Base-by-base conservation (phyloP, 2,329 filamentous ascomycete species). In the Podosphaera aphanis region DNA sequence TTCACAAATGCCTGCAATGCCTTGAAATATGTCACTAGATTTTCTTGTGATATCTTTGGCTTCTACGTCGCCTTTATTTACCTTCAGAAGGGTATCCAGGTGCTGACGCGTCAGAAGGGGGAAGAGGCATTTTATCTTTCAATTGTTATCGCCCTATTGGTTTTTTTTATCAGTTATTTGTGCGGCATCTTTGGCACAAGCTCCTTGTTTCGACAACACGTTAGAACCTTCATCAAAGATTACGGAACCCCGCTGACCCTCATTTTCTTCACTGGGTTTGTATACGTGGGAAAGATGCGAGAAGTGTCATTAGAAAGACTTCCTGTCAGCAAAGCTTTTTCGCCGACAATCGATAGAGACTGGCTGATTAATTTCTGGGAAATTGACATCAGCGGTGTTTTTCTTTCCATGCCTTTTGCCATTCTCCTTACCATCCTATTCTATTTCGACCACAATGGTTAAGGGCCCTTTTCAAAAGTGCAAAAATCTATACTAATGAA, bases 61-160 rank as follows among this genome's bases (percentile, higher is more conserved):
- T 92, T 93, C 64, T 93, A 93, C 59, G 84, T 93, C 42, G 84
- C 84, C 47, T 85, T 82, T 58, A 88, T 93, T 61, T 93, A 93
- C 59, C 68, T 93, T 18, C 83, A 93, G 57, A 93, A 93, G 62
- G 84, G 84, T 15, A 79, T 93, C 50, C 83, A 93, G 61, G 82
- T 92, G 13, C 70, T 93, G 18, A 78, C 77, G 38, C 71, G 79
- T 11, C 79, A 92, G 56, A 57, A 67, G 60, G 61, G 67, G 60
- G 62, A 66, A 52, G 48, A 69, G 67, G 43, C 79, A 58, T 66
- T 90, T 65, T 93, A 92, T 57, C 71, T 93, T 21, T 85, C 81
- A 41, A 73, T 51, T 20, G 31, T 41, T 8, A 47, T 49, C 36
- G 45, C 45, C 18, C 44, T 48, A 15, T 47, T 51, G 5, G 46